Evolutionary conservation across 768 basidiomycete genomes (phyloP), one percentile per base, ranked within the genome.

Genomic region (Clitopilus passeckerianus): DNA sequence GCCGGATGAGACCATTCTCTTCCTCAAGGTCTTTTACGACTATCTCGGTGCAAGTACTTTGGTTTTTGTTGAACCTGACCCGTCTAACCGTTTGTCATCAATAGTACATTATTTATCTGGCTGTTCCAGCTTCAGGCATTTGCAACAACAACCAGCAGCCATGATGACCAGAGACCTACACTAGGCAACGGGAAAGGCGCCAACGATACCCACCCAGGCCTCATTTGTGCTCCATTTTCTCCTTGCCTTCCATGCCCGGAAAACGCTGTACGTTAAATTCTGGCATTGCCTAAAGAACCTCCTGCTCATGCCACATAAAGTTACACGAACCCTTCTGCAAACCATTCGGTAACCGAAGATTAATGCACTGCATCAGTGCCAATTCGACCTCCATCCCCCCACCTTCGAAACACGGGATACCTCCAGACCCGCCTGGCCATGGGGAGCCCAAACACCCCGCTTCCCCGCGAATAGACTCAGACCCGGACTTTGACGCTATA

Each of bases 271-370:
- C 56, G 83, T 76, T n/a, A n/a, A n/a, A n/a, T n/a, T n/a, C n/a
- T n/a, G n/a, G n/a, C n/a, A 37, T 24, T 37, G 50, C 57, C 41
- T 56, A 59, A 52, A 53, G 24, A 37, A 35, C 62, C 33, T 16
- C 33, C 24, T 53, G 56, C 24, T 56, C 15, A 24, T 54, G 30
- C n/a, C 7, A 20, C 34, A 8, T 63, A 95, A 93, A 76, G 91
- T 30, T 30, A 34, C 77, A 86, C 66, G 85, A 95, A 75, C 94
- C 95, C 1, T 96, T 90, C 72, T 98, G 95, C 74, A 86, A 91
- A 68, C 95, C 95, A n/a, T 96, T 94, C 68, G 95, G 95, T 56
- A 95, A 95, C 73, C 86, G 95, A 22, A 86, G 91, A 18, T 81
- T 94, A 41, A 80, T 95, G 77, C 95, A 95, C 69, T 98, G 95